Conservation (phyloP, 1,284 basidiomycete genomes). For the Ganoderma lingzhi region DNA sequence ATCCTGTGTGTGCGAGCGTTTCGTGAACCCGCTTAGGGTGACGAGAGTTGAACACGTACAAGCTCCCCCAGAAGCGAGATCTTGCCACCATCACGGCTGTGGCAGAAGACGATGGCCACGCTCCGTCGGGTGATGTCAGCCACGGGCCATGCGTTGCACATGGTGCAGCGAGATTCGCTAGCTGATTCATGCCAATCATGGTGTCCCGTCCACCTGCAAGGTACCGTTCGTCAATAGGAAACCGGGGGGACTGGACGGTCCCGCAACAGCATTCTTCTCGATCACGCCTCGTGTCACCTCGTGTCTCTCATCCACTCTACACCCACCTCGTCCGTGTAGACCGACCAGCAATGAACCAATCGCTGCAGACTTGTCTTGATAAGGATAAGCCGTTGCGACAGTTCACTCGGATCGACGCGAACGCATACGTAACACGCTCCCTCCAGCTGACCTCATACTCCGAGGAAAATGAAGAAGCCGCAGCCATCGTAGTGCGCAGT, state of each 20-base stretch:
- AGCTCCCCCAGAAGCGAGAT: slow-evolving; percentile 16
- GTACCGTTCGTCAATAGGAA: slow-evolving; percentile 10
- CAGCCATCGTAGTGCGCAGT: background rate
- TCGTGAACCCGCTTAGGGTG: slow-evolving; percentile 4
- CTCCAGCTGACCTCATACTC: slow-evolving; percentile 13
- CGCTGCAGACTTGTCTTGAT: slow-evolving; percentile 1
- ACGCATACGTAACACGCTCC: background rate
- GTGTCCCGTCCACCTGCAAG: background rate
- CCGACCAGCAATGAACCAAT: slow-evolving; percentile 11
- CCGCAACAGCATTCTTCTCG: slow-evolving; percentile 11
- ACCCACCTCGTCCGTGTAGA: slow-evolving; percentile 11
- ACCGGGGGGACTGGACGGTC: slow-evolving; percentile 9
- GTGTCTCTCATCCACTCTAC: slow-evolving; percentile 3
- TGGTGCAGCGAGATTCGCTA: background rate
- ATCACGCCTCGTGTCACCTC: slow-evolving; percentile 9
- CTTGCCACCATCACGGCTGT: background rate
- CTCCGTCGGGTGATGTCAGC: slow-evolving; percentile 10
- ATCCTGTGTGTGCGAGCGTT: slow-evolving; percentile 9
- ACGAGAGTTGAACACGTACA: slow-evolving; percentile 5
- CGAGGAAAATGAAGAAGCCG: background rate
- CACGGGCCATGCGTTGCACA: background rate
- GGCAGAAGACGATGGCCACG: slow-evolving; percentile 6
- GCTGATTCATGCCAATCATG: too few relatives aligned
- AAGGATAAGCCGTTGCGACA: slow-evolving; percentile 1
- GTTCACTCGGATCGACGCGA: slow-evolving; percentile 16